Evolutionary conservation across 2,329 filamentous ascomycete genomes (phyloP).

Genomic region (Neopestalotiopsis sp.): DNA sequence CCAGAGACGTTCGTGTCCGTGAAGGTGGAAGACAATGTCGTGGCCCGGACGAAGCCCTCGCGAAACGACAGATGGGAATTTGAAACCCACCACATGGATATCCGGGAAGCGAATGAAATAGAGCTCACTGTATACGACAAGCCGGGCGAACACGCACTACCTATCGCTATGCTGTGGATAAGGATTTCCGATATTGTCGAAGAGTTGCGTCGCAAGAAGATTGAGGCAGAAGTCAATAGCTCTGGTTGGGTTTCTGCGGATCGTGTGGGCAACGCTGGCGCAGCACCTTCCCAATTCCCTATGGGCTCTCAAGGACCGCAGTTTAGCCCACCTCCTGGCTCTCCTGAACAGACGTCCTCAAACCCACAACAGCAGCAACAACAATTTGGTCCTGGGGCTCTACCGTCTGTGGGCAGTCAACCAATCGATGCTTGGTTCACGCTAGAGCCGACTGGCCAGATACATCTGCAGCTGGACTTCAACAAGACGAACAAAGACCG

Average conservation of each 20-base stretch:
- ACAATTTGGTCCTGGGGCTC: constrained; percentile 42
- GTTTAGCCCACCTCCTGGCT: constrained; percentile 50
- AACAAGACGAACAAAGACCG: constrained; percentile 87
- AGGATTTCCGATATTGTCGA: constrained; percentile 96
- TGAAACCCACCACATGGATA: constrained; percentile 88
- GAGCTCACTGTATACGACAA: constrained; percentile 98
- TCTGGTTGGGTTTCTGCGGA: constrained; percentile 98
- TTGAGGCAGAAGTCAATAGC: constrained; percentile 92
- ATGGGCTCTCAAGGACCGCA: constrained; percentile 55
- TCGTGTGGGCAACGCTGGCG: constrained; percentile 71
- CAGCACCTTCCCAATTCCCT: constrained; percentile 61
- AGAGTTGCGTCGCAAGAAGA: constrained; percentile 95
- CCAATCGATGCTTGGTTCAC: constrained; percentile 96
- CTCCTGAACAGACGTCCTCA: constrained; percentile 41
- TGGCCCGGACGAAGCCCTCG: constrained; percentile 84
- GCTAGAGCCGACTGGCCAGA: constrained; percentile 89
- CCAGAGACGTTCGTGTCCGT: constrained; percentile 96
- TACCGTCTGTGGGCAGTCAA: constrained; percentile 58
- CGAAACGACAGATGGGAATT: constrained; percentile 90
- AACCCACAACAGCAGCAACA: constrained; percentile 31
- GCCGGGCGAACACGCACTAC: constrained; percentile 84
- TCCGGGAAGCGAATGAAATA: constrained; percentile 98
- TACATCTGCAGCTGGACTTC: constrained; percentile 91
- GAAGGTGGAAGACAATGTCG: constrained; percentile 94
- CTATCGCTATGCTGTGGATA: constrained; percentile 95